Evolutionary conservation across 2,329 filamentous ascomycete genomes (phyloP).

Genomic region (Cladosporium colombiae): DNA sequence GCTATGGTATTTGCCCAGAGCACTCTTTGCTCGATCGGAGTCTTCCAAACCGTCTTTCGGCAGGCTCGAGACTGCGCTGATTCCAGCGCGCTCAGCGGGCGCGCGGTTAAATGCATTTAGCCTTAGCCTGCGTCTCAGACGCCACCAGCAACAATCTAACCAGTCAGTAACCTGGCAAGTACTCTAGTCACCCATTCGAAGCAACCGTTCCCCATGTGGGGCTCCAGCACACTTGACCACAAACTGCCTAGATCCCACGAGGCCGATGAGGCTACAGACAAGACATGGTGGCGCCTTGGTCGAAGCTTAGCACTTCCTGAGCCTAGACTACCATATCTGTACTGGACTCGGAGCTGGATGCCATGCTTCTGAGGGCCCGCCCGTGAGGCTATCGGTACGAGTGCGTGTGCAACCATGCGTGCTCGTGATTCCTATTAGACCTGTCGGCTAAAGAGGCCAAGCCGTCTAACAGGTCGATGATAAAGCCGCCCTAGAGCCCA

Average conservation of each 20-base stretch:
- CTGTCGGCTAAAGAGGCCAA: constrained; percentile 1
- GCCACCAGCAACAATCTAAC: neutral
- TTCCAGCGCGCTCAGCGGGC: neutral
- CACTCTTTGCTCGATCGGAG: neutral
- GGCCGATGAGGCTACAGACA: neutral
- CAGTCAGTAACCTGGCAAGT: neutral
- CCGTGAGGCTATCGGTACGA: neutral
- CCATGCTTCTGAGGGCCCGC: neutral
- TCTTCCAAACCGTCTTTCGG: neutral
- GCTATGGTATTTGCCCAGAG: neutral
- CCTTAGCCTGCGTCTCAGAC: constrained; percentile 5
- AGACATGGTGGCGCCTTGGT: constrained; percentile 16
- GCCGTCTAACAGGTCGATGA: constrained; percentile 2
- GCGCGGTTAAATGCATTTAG: constrained; percentile 7
- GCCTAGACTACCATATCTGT: constrained; percentile 5
- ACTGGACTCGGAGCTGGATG: neutral
- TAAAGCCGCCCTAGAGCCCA: neutral
- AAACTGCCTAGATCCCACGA: neutral
- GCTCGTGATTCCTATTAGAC: neutral
- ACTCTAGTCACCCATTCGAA: neutral
- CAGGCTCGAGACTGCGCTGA: neutral
- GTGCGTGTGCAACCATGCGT: neutral
- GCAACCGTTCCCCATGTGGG: constrained; percentile 1
- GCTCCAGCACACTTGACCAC: constrained; percentile 7
- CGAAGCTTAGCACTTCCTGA: constrained; percentile 12